These are phyloP conservation scores for Arctium minus DNA, from an alignment of 129 eudicot genomes.

Conservation along the genomic window DNA sequence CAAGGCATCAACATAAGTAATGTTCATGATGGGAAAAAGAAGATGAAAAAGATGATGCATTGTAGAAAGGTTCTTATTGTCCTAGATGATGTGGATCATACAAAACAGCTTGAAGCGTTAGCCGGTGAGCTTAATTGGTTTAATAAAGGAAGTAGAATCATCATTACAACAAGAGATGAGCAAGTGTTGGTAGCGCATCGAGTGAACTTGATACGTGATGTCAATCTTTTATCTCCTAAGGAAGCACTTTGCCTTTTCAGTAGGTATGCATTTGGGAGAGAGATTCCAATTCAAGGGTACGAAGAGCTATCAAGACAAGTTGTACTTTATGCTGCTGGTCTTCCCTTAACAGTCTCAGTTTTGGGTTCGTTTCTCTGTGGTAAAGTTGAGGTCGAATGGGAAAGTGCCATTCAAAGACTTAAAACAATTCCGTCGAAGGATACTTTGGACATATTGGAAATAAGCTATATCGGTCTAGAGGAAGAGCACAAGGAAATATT, in stretches of 20 bases:
- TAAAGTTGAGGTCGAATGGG: not conserved
- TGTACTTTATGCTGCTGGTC: conserved; percentile 16
- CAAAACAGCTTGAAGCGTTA: conserved; percentile 10
- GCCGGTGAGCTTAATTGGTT: conserved; percentile 12
- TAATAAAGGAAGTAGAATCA: conserved; percentile 6
- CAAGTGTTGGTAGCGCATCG: conserved; percentile 3
- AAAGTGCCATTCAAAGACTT: not conserved
- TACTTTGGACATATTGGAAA: not conserved
- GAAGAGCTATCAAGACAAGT: not conserved
- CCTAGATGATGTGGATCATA: conserved; percentile 20
- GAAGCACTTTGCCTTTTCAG: conserved; percentile 7
- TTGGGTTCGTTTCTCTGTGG: conserved; percentile 3
- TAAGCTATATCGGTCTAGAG: conserved; percentile 3
- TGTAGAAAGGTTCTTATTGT: conserved; percentile 11
- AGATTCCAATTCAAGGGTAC: conserved; percentile 6
- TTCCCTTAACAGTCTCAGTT: conserved; percentile 1
- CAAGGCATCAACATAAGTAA: not conserved
- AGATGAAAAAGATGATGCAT: not conserved
- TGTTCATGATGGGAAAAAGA: not conserved
- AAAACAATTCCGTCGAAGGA: not conserved
- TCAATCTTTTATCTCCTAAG: not conserved
- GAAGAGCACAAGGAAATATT: not conserved
- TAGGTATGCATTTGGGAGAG: conserved; percentile 14
- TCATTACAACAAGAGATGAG: conserved; percentile 11
- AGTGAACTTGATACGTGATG: not conserved